A percentile compares a stretch with the other conserved stretches of the same genome.
Evolutionary conservation across 148 eudicot species (phyloP).

Genomic region (Vaccinium macrocarpon): DNA sequence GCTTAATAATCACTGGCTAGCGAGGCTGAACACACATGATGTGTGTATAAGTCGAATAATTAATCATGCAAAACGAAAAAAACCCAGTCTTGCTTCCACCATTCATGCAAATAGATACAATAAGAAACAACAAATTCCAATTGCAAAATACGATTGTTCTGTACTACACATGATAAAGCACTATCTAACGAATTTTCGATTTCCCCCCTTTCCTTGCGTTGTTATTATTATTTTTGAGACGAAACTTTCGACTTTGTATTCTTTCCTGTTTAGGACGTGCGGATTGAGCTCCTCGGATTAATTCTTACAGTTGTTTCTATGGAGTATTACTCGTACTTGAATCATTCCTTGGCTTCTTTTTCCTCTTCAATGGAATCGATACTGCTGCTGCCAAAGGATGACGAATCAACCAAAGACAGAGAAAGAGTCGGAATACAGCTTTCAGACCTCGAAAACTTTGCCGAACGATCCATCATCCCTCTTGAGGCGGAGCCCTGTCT

Average conservation of each 20-base stretch:
- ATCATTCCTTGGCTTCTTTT: background rate
- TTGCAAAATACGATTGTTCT: background rate
- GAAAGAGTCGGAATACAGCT: constrained; percentile 48
- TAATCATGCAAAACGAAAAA: background rate
- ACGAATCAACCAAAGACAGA: constrained; percentile 26
- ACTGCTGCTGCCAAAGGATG: background rate
- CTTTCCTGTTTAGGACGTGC: background rate
- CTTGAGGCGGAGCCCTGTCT: constrained; percentile 16
- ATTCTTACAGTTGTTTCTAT: background rate
- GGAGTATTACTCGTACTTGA: background rate
- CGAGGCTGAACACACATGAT: no score
- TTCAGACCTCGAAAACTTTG: constrained; percentile 48
- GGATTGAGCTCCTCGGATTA: background rate
- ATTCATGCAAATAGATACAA: background rate
- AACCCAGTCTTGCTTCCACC: no score
- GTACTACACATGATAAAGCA: background rate
- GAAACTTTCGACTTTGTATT: background rate
- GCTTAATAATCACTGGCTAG: background rate
- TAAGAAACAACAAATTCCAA: background rate
- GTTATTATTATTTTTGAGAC: background rate
- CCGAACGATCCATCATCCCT: constrained; percentile 13
- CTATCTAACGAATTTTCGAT: background rate
- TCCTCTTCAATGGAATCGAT: constrained; percentile 2
- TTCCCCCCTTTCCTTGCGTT: background rate
- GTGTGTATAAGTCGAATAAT: no score